Conservation (phyloP, 805 yeast genomes). For the Candida krabiensis region DNA sequence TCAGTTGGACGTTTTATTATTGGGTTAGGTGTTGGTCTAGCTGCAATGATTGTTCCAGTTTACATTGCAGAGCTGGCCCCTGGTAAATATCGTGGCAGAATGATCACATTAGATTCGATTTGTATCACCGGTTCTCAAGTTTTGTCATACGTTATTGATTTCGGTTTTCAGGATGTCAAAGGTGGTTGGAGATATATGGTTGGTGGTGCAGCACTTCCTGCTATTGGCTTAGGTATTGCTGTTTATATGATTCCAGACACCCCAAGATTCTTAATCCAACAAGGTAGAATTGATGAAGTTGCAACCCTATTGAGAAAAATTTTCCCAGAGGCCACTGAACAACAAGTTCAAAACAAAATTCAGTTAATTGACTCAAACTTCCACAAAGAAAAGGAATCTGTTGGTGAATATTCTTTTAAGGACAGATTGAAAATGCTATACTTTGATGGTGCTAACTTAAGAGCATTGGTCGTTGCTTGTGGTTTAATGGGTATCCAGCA, state of each 20-base stretch:
- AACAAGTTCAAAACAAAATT: constrained; percentile 19
- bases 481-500: constrained; percentile 60
- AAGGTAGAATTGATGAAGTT: constrained; percentile 45
- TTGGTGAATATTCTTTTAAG: constrained; percentile 38
- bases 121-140: constrained; percentile 48
- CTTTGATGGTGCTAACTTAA: constrained; percentile 55
- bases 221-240: constrained; percentile 39
- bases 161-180: constrained; percentile 25
- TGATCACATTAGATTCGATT: constrained; percentile 44
- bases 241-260: constrained; percentile 48
- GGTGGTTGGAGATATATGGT: constrained; percentile 26
- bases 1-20: constrained; percentile 53
- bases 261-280: constrained; percentile 48
- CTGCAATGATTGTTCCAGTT: constrained; percentile 68
- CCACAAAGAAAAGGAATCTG: constrained; percentile 39
- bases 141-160: constrained; percentile 32
- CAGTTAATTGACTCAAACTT: too few relatives aligned
- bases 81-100: constrained; percentile 50
- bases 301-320: constrained; percentile 15
- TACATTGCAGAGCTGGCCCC: constrained; percentile 71
- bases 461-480: constrained; percentile 34
- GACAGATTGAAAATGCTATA: too few relatives aligned
- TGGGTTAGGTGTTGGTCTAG: constrained; percentile 67
- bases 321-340: constrained; percentile 14
- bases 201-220: constrained; percentile 49